Evolutionary conservation across 371 early-diverging fungal species (phyloP).

Genomic region (Nosema bombycis): DNA sequence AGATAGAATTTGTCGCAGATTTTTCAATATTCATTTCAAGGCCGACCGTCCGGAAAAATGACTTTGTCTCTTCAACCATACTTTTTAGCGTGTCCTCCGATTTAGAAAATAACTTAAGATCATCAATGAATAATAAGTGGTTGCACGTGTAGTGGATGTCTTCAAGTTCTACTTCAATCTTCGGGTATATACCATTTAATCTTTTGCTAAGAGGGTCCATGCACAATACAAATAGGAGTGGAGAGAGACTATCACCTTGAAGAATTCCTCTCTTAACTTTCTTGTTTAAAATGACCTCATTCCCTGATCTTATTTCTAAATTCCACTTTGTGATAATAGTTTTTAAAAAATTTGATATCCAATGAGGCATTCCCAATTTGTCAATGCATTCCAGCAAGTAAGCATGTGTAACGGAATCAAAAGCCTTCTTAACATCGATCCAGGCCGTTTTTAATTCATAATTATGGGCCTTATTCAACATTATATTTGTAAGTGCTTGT

Average conservation of each 20-base stretch:
- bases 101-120: not conserved
- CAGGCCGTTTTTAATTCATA: not conserved
- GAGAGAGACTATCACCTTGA: not conserved
- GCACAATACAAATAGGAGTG: not conserved
- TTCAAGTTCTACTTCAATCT: not conserved
- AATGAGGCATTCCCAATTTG: not conserved
- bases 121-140: not conserved
- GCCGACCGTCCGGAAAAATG: not conserved
- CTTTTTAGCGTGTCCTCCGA: not conserved
- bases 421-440: slow-evolving; percentile 4
- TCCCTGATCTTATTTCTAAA: not conserved
- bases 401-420: not conserved
- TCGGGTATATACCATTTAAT: not conserved
- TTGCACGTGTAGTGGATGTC: not conserved
- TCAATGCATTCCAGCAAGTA: not conserved
- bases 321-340: not conserved
- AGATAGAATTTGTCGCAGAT: not conserved
- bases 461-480: not conserved
- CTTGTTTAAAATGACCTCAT: not conserved
- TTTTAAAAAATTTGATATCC: not conserved
- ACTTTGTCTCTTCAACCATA: not conserved
- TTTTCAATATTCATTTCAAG: not conserved
- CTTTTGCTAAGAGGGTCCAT: slow-evolving; percentile 1
- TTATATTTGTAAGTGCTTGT: not conserved
- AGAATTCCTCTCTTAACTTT: not conserved